Percentiles rank a stretch among this genome's conserved stretches.
Conservation (phyloP, 129 eudicot species). For the Solidago caesia region DNA sequence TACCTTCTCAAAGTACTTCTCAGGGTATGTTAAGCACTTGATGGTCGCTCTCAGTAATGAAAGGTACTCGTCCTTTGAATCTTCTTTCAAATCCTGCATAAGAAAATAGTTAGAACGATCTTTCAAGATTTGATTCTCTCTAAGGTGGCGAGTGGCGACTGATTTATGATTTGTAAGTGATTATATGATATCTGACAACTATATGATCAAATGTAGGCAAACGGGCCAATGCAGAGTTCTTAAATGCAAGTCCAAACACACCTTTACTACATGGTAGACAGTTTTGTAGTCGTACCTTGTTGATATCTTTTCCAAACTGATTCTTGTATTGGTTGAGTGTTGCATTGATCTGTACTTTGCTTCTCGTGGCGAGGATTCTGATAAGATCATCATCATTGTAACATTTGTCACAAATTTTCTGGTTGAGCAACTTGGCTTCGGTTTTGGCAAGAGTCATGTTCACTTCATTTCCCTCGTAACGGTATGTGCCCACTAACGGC, state of each 20-base stretch:
- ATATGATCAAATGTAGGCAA: too few species aligned
- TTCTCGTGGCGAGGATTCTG: conserved; percentile 77
- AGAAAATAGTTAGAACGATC: neutral
- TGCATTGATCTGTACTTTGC: conserved; percentile 89
- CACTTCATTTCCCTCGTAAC: conserved; percentile 79
- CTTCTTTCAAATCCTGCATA: conserved; percentile 54
- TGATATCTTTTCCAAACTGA: conserved; percentile 56
- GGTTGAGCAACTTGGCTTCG: conserved; percentile 79
- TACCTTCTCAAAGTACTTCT: conserved; percentile 78
- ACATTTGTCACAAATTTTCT: conserved; percentile 53
- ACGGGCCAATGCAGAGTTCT: too few species aligned
- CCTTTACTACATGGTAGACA: neutral
- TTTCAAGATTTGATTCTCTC: neutral
- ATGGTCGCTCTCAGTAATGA: conserved; percentile 54
- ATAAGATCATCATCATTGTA: conserved; percentile 72
- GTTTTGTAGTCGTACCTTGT: conserved; percentile 46
- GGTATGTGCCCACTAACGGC: conserved; percentile 64
- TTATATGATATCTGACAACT: neutral
- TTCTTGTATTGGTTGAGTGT: conserved; percentile 83
- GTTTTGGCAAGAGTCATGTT: conserved; percentile 71
- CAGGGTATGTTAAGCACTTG: conserved; percentile 67
- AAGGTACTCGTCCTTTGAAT: conserved; percentile 60
- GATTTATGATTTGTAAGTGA: neutral
- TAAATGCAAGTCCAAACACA: neutral
- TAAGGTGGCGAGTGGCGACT: neutral